phyloP scores from a whole-genome alignment of 1,139 yeast genomes.

The Candida albicans region DNA sequence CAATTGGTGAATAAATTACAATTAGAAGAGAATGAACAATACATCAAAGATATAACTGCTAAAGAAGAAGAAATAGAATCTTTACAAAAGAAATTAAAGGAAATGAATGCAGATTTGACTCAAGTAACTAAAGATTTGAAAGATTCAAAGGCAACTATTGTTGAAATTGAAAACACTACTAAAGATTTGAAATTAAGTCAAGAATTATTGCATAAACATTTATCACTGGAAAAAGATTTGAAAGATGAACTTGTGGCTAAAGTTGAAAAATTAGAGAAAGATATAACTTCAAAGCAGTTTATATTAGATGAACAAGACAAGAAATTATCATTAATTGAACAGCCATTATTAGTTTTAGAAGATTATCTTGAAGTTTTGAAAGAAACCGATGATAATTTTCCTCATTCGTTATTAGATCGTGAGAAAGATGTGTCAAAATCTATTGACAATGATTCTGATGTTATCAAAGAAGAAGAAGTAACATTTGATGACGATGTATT shows the following conservation, averaged over 20 bases:
- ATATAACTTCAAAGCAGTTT: not conserved
- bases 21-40: conserved; percentile 8
- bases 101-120: conserved; percentile 6
- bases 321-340: conserved; percentile 5
- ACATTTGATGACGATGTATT: not conserved
- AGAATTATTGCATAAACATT: conserved; percentile 4
- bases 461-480: conserved; percentile 1
- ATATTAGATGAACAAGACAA: conserved; percentile 1
- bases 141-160: conserved; percentile 5
- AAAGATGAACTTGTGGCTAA: conserved; percentile 3
- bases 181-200: conserved; percentile 9
- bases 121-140: conserved; percentile 8
- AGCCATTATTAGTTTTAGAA: conserved; percentile 4
- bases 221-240: conserved; percentile 2
- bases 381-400: conserved; percentile 2
- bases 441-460: not conserved
- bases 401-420: not conserved
- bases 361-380: conserved; percentile 2
- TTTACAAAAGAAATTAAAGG: conserved; percentile 5
- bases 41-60: conserved; percentile 1
- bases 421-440: not conserved
- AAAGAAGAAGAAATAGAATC: conserved; percentile 1
- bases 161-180: conserved; percentile 7
- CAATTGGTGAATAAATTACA: conserved; percentile 5
- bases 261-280: conserved; percentile 5